Conservation (phyloP, 2,329 filamentous ascomycete genomes). For the Ophiocordyceps camponoti-saundersi region DNA sequence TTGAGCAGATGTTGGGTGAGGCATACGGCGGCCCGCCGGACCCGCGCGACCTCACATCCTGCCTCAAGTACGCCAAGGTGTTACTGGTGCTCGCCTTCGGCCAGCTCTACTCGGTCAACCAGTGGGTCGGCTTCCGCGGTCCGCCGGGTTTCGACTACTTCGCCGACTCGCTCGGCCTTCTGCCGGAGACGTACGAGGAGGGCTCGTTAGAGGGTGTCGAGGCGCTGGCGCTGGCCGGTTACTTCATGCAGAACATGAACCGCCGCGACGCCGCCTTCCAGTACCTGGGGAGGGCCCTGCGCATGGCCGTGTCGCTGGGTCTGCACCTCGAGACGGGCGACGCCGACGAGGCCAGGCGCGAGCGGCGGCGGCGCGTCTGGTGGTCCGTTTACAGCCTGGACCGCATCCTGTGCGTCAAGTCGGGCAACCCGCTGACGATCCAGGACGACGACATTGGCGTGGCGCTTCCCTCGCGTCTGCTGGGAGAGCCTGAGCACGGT, state of each 20-base stretch:
- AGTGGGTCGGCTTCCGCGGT: slow-evolving; percentile 32
- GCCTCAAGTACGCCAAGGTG: slow-evolving; percentile 32
- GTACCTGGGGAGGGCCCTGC: slow-evolving; percentile 34
- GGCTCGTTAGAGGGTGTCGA: slow-evolving; percentile 37
- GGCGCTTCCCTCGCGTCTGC: slow-evolving; percentile 17
- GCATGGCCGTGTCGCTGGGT: slow-evolving; percentile 39
- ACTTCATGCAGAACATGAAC: slow-evolving; percentile 41
- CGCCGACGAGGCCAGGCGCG: slow-evolving; percentile 22
- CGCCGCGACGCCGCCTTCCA: slow-evolving; percentile 35
- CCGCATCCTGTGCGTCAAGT: slow-evolving; percentile 33
- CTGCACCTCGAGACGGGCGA: slow-evolving; percentile 32
- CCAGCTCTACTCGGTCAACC: slow-evolving; percentile 39
- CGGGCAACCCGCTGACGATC: slow-evolving; percentile 35
- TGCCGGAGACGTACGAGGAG: slow-evolving; percentile 38
- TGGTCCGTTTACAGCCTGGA: slow-evolving; percentile 40
- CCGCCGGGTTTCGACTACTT: slow-evolving; percentile 40
- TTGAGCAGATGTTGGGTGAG: slow-evolving; percentile 24
- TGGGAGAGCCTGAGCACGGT: slow-evolving; percentile 21
- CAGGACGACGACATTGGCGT: slow-evolving; percentile 31
- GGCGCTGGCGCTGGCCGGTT: slow-evolving; percentile 34
- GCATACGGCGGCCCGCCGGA: slow-evolving; percentile 26
- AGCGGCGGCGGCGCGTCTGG: slow-evolving; percentile 34
- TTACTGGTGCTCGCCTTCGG: slow-evolving; percentile 36
- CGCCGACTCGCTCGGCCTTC: slow-evolving; percentile 28
- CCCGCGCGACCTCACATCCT: slow-evolving; percentile 24